Conservation (phyloP, 1,284 basidiomycete species). For the Lentinula novae-zelandiae region DNA sequence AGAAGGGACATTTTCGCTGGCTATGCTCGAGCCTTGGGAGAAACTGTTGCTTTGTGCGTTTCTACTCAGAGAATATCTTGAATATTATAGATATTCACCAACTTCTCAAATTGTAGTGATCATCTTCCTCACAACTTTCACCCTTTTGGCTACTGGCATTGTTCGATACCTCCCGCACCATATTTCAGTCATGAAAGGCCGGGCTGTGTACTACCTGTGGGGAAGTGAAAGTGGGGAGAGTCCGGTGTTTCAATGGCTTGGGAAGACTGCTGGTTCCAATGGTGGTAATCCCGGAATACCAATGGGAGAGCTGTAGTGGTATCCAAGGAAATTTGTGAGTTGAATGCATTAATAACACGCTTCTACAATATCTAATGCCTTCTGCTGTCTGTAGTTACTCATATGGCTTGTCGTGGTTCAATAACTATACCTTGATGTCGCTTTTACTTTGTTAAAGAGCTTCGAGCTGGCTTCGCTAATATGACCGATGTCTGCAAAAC, state of each 20-base stretch:
- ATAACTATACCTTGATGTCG: no score
- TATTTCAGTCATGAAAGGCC: conserved; percentile 32
- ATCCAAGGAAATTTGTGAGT: not conserved
- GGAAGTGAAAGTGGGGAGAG: conserved; percentile 28
- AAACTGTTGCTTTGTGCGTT: not conserved
- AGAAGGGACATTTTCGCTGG: not conserved
- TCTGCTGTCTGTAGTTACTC: no score
- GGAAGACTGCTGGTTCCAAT: conserved; percentile 7
- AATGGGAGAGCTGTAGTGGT: not conserved
- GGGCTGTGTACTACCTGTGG: conserved; percentile 36
- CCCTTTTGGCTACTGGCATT: conserved; percentile 30
- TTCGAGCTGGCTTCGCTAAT: no score
- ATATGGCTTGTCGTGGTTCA: no score
- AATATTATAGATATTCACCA: no score
- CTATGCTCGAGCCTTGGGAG: not conserved
- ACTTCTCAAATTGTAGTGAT: no score
- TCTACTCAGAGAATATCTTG: no score
- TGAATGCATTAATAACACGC: no score
- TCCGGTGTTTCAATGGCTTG: conserved; percentile 28
- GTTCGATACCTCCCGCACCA: conserved; percentile 35
- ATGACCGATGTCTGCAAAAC: no score
- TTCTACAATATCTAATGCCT: no score
- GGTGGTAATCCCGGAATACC: not conserved
- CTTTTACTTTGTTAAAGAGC: no score
- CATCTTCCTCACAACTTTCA: conserved; percentile 27